phyloP scores from a whole-genome alignment of 2,329 filamentous ascomycete genomes.

The Claviceps digitariae region DNA sequence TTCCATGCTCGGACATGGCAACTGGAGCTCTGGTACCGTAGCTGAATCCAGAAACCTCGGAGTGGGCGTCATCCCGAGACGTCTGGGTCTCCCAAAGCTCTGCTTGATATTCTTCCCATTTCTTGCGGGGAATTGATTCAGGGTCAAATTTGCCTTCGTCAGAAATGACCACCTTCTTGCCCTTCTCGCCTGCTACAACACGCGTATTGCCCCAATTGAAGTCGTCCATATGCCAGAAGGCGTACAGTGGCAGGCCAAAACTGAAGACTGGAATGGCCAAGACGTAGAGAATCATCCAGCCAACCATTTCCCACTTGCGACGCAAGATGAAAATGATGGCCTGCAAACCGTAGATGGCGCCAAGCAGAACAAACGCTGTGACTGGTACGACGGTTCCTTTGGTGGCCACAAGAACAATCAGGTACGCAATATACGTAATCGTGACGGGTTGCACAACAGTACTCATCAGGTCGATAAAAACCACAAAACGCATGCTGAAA shows the following conservation, averaged over 20 bases:
- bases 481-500: slow-evolving; percentile 98
- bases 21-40: slow-evolving; percentile 77
- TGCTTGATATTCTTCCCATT: slow-evolving; percentile 97
- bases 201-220: slow-evolving; percentile 99
- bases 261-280: slow-evolving; percentile 84
- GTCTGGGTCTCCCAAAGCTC: slow-evolving; percentile 95
- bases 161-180: slow-evolving; percentile 81
- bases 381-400: slow-evolving; percentile 57
- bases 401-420: slow-evolving; percentile 59
- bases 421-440: slow-evolving; percentile 76
- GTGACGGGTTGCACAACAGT: slow-evolving; percentile 88
- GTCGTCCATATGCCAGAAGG: slow-evolving; percentile 99
- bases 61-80: slow-evolving; percentile 65
- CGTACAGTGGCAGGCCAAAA: slow-evolving; percentile 77
- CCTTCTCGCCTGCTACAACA: slow-evolving; percentile 87
- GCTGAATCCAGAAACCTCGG: slow-evolving; percentile 83
- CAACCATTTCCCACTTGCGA: slow-evolving; percentile 98
- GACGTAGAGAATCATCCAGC: slow-evolving; percentile 97
- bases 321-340: slow-evolving; percentile 93
- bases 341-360: slow-evolving; percentile 93
- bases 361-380: slow-evolving; percentile 80
- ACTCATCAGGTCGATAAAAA: slow-evolving; percentile 85
- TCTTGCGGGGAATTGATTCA: slow-evolving; percentile 83
- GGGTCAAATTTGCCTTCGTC: slow-evolving; percentile 99
- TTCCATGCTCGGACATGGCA: slow-evolving; percentile 56